Evolutionary conservation across 116 monocot genomes (phyloP), one percentile per base, ranked within the genome.

Genomic region (Posidonia oceanica): DNA sequence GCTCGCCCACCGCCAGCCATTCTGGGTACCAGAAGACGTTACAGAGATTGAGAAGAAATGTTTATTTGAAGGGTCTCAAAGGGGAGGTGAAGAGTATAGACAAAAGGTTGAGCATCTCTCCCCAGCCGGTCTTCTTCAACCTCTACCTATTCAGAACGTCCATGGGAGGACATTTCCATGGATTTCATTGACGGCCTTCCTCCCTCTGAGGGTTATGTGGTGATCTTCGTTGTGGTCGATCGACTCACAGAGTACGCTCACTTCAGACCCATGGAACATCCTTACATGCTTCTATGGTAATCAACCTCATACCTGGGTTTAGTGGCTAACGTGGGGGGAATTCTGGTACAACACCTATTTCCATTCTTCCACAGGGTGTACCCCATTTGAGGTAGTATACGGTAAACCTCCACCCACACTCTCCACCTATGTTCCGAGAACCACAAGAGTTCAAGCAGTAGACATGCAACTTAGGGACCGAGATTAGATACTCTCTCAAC

Each of bases 131-230:
- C 29, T 69, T 1, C 17, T 69, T 54, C 69, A 69, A 23, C 69
- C 69, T 36, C 7, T 69, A 1, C 37, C 69, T 10, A 69, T 56
- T 14, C 37, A 13, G 13, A 56, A 5, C 4, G 7, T 4, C 29
- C 18, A 7, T 69, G 39, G 15, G 5, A 69, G 3, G 52, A 56
- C 36, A 53, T 69, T 2, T 13, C 69, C 15, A 56, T 69, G 54
- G 69, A 69, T n/a, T 69, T 69, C 22, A 38, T 69, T 15, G 54
- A 56, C 2, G 55, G 69, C 3, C 36, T 69, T 13, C 69, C 56
- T 23, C 0, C 0, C 0, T 54, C 38, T 2, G 55, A 52, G 16
- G 29, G 13, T 3, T 56, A 48, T 10, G 7, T 14, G 0, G 4
- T 15, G 0, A 56, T 56, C 4, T 4, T 36, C 0, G 55, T 69